A percentile compares a stretch with the other conserved stretches of the same genome.
These are phyloP conservation scores for Eimeria praecox DNA, from an alignment of 169 alveolate species.

Conservation along the genomic window DNA sequence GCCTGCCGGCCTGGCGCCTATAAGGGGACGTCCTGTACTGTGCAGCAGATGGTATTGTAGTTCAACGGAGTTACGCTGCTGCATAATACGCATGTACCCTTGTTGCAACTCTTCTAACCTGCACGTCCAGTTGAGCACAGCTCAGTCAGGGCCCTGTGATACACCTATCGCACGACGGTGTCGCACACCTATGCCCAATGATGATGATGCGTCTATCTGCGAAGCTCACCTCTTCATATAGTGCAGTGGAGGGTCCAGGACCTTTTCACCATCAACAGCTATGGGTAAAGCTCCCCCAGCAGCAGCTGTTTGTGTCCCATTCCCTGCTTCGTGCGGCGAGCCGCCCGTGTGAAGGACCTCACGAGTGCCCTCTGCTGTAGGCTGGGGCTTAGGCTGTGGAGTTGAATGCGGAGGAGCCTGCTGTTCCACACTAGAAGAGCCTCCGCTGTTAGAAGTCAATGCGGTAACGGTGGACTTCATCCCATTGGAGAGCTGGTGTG, in stretches of 20 bases:
- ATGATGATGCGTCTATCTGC: background rate
- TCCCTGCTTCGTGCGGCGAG: background rate
- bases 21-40: conserved; percentile 71
- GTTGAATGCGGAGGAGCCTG: background rate
- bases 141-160: background rate
- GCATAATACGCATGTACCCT: conserved; percentile 68
- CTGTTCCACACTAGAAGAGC: background rate
- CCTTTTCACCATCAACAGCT: background rate
- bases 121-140: background rate
- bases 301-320: background rate
- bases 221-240: conserved; percentile 57
- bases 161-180: background rate
- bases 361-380: background rate
- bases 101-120: conserved; percentile 81
- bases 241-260: conserved; percentile 61
- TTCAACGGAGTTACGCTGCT: conserved; percentile 73
- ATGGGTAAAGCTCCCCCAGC: background rate
- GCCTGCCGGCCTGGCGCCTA: conserved; percentile 38
- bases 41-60: conserved; percentile 77
- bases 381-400: background rate
- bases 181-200: background rate
- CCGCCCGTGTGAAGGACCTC: background rate
- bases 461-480: background rate
- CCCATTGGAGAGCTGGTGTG: background rate
- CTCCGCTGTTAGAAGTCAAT: background rate